These are phyloP conservation scores for Chaetomium fimeti DNA, from an alignment of 495 filamentous ascomycete genomes.

Conservation along the genomic window DNA sequence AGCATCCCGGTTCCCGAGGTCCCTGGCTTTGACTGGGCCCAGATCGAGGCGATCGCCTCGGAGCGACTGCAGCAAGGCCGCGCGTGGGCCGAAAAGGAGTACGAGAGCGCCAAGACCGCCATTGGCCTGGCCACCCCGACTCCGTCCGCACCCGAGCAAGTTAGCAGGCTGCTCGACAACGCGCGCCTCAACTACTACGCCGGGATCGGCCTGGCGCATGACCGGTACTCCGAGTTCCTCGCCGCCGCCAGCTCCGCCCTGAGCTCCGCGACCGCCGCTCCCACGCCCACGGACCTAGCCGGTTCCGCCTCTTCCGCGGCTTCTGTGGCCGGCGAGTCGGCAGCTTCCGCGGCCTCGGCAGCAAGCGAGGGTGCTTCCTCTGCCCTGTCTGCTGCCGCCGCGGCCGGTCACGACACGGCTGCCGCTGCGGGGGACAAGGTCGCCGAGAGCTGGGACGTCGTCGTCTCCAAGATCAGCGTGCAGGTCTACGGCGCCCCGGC, in stretches of 20 bases:
- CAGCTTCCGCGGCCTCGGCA: conserved; percentile 31
- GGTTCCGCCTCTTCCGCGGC: conserved; percentile 38
- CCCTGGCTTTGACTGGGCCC: conserved; percentile 41
- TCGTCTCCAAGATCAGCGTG: conserved; percentile 65
- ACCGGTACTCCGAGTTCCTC: conserved; percentile 70
- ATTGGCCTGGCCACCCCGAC: conserved; percentile 53
- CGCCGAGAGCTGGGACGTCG: conserved; percentile 60
- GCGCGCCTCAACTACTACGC: conserved; percentile 74
- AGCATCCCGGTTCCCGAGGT: conserved; percentile 24
- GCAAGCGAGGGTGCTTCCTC: conserved; percentile 32
- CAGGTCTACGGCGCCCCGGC: conserved; percentile 72
- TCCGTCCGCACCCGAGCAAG: conserved; percentile 48
- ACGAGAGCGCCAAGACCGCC: conserved; percentile 57
- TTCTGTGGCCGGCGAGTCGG: conserved; percentile 26
- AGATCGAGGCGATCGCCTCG: conserved; percentile 58
- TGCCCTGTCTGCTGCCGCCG: conserved; percentile 32
- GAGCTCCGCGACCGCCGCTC: conserved; percentile 50
- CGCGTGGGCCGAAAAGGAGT: conserved; percentile 63
- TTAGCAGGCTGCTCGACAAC: conserved; percentile 56
- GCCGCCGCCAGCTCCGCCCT: conserved; percentile 63
- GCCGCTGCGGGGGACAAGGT: conserved; percentile 42
- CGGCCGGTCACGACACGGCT: conserved; percentile 36
- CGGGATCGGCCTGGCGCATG: conserved; percentile 72
- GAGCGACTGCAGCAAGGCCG: conserved; percentile 63
- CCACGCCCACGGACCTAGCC: conserved; percentile 47